Base-by-base conservation (phyloP, 2,329 filamentous ascomycete species). In the Celoporthe dispersa region DNA sequence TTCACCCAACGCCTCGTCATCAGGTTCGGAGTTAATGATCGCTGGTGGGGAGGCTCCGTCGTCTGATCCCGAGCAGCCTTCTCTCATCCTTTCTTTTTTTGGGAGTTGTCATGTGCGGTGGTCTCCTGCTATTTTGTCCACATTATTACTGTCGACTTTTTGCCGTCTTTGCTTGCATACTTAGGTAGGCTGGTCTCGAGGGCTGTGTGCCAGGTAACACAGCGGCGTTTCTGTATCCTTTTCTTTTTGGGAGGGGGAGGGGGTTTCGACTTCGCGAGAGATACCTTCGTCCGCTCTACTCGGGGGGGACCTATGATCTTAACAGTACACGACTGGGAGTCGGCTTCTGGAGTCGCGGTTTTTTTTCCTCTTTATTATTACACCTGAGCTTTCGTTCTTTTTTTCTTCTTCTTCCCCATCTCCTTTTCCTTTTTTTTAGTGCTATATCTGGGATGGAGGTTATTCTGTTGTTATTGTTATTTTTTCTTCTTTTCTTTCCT, bases 161-260 rank as follows among this genome's bases (percentile, higher is more conserved):
- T 39, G 28, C 37, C 8, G 31, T 44, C 60, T 12, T 63, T 63
- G 14, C 33, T 41, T 63, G 60, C 60, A 63, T 63, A 44, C 60
- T 28, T 63, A 14, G 60, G 60, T 64, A 35, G 62, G 62, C 62
- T 41, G 62, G 31, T 41, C 41, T 48, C 6, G 55, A 66, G 70
- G 59, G 67, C 16, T 71, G 75, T 25, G 72, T 76, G 8, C 73
- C 72, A 64, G 76, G 74, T 75, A 84, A 68, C 68, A 70, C 64
- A 39, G 39, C 60, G 70, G 70, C 68, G 70, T 71, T 59, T 71
- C 35, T 51, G 39, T 69, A 11, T 28, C 35, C 28, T 59, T 35
- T 61, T 64, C 39, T 25, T 5, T 28, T 4, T 60, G 44, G 68
- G n/a, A n/a, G n/a, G n/a, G n/a, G n/a, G n/a, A n/a, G n/a, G n/a